Evolutionary conservation across 306 rosid species (phyloP), one percentile per base, ranked within the genome.

Genomic region (Lupinus albus): DNA sequence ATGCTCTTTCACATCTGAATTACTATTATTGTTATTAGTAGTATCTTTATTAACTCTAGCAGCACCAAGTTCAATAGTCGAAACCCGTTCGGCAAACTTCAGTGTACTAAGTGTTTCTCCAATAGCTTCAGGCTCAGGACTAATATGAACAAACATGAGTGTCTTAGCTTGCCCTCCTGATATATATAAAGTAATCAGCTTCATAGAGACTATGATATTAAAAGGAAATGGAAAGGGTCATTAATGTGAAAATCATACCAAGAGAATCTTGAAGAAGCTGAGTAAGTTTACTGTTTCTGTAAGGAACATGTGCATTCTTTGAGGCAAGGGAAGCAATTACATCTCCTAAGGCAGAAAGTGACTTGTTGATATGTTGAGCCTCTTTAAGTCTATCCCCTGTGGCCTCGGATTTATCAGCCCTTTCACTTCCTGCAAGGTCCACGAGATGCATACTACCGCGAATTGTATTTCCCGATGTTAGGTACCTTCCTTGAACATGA

Each of bases 341-440:
- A 78, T 94, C 99, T 62, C 99, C 99, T 39, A 94, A 73, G 47
- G 99, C 96, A 55, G 99, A 87, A 62, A 94, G 97, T 70, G 99
- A 94, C 81, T 84, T 94, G 82, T 94, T 94, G 73, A 94, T 91
- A 74, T 94, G 91, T 76, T 86, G 95, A 74, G 99, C 99, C 82
- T 94, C 99, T 79, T 94, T 94, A 28, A 94, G 79, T 75, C 99
- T 84, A 68, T 94, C 99, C 16, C 99, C 99, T 0, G 86, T 87
- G 38, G 84, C 99, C 75, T 91, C 97, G 2, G 97, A 86, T 78
- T 94, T 94, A 80, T 94, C 97, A 12, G 87, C 96, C 62, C 99
- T 86, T 71, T 94, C 99, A 76, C 99, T 94, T 76, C 99, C 99
- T 72, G 99, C 99, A 55, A 94, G 74, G 71, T 94, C 99, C 82